Evolutionary conservation across 2,329 filamentous ascomycete species (phyloP), one percentile per base, ranked within the genome.

Genomic region (Clarireedia hainanense): DNA sequence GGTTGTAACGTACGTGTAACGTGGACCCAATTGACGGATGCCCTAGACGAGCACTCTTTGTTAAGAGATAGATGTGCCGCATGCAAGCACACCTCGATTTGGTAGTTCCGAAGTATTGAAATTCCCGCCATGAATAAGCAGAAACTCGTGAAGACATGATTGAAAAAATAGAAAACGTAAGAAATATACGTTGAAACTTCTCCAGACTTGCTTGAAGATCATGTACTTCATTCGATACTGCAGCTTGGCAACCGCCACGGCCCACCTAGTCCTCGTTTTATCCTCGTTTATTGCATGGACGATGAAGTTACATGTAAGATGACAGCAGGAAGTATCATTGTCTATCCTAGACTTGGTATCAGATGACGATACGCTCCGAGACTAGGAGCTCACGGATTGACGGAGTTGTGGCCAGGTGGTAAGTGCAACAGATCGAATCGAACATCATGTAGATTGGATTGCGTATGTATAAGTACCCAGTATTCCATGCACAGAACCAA

Each of bases 31-130:
- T 50, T 27, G 34, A 55, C 15, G 36, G 49, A 34, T 43, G 17
- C 37, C 40, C 24, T 43, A 43, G 34, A 43, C 52, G 43, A 27
- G 46, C 36, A 50, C 46, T 6, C 27, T n/a, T 30, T 24, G 30
- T 37, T 20, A 27, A 50, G 37, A 45, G 39, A 50, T 55, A 37
- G 12, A 50, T 43, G 43, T 50, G 34, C 17, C n/a, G n/a, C 47
- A 50, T 55, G 47, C 52, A 45, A 27, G 20, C 15, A 26, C 27
- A 24, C 39, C 47, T 27, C 12, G 43, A 45, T 50, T 43, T 12
- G 52, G 52, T 37, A 50, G 26, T 43, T 55, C 52, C 47, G 52
- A 55, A 55, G 52, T 50, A 55, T 55, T 55, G 52, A 50, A 36
- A 36, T n/a, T 27, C 6, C 27, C 34, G 30, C 26, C 10, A 40